Percentiles rank a stretch among this genome's conserved stretches.
Conservation (phyloP, 2,329 filamentous ascomycete species). For the Trichoderma polysporum region DNA sequence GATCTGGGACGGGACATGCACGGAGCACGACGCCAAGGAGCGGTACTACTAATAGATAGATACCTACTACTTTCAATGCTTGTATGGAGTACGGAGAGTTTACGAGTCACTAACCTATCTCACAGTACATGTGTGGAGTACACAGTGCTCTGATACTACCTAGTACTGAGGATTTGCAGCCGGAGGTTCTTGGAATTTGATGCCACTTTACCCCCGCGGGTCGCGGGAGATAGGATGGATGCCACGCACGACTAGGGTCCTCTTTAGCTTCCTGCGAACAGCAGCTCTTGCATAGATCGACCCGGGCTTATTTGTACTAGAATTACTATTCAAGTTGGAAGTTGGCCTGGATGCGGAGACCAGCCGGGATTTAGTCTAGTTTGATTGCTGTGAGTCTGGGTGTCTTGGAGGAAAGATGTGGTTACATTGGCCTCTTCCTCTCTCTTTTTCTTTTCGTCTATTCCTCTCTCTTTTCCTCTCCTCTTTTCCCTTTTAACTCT, state of each 20-base stretch:
- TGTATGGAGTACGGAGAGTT: too few relatives aligned
- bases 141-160: not conserved
- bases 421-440: not conserved
- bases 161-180: too few relatives aligned
- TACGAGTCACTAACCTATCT: too few relatives aligned
- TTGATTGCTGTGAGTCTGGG: conserved; percentile 1
- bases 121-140: not conserved
- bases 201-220: not conserved
- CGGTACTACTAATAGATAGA: not conserved
- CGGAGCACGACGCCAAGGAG: not conserved
- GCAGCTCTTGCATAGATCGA: conserved; percentile 4
- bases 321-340: too few relatives aligned
- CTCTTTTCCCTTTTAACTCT: not conserved
- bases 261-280: not conserved
- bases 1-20: not conserved
- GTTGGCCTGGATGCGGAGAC: not conserved
- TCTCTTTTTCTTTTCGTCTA: not conserved
- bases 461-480: not conserved
- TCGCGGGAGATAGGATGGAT: not conserved
- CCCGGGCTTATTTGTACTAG: not conserved
- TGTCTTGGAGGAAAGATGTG: not conserved
- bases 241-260: not conserved
- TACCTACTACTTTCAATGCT: not conserved
- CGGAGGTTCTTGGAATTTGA: too few relatives aligned
- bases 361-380: not conserved